Conservation (phyloP, 2,329 filamentous ascomycete genomes). For the Periconia sp. region DNA sequence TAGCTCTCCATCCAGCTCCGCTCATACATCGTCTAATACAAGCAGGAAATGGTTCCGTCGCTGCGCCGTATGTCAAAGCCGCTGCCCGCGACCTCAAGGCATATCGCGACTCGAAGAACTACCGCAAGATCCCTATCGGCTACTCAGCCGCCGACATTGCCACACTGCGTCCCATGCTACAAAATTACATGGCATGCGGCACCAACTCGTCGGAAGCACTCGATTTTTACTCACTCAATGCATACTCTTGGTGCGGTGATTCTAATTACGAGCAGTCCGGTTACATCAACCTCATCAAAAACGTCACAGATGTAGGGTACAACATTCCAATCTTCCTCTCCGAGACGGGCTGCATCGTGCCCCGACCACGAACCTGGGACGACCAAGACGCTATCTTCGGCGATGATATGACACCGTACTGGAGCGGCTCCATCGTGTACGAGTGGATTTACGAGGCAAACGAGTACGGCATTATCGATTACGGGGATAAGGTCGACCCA, state of each 20-base stretch:
- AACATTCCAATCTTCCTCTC: conserved; percentile 73
- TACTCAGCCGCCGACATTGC: conserved; percentile 89
- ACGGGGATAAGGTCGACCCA: conserved; percentile 66
- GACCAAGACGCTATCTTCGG: conserved; percentile 82
- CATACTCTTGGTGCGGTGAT: conserved; percentile 68
- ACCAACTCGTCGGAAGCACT: conserved; percentile 69
- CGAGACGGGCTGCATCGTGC: conserved; percentile 81
- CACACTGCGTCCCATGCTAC: conserved; percentile 67
- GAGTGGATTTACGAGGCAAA: conserved; percentile 90
- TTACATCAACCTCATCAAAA: conserved; percentile 71
- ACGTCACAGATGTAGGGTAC: conserved; percentile 70
- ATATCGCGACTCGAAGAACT: conserved; percentile 75
- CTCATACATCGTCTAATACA: too few species aligned
- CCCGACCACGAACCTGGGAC: conserved; percentile 66
- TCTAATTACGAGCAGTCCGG: conserved; percentile 66
- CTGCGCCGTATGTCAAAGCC: conserved; percentile 83
- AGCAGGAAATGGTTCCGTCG: conserved; percentile 57
- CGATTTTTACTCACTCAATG: conserved; percentile 87
- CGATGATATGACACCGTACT: conserved; percentile 70
- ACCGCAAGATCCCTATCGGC: conserved; percentile 81
- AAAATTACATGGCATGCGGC: conserved; percentile 81
- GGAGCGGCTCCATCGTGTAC: conserved; percentile 83
- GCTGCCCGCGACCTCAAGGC: conserved; percentile 82
- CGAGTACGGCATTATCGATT: conserved; percentile 80
- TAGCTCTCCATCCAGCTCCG: conserved; percentile 11